These are phyloP conservation scores for Aspergillus luchuensis DNA, from an alignment of 2,329 filamentous ascomycete species.

Conservation along the genomic window DNA sequence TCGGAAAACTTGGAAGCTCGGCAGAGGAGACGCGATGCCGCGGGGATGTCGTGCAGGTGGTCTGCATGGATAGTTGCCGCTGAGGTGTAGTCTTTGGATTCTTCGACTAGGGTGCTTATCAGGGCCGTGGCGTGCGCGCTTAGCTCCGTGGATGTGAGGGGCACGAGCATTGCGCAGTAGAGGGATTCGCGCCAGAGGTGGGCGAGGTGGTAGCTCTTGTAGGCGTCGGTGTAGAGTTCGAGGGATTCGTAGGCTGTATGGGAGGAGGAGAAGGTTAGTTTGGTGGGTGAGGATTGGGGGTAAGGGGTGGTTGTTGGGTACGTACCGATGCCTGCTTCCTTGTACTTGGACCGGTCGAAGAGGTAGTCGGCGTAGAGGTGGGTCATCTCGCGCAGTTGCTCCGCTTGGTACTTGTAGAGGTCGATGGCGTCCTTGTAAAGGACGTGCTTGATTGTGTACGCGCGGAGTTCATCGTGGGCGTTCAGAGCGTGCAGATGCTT, in stretches of 20 bases:
- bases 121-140: conserved; percentile 70
- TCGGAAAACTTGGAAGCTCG: conserved; percentile 85
- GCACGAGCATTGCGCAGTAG: conserved; percentile 71
- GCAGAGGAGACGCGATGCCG: conserved; percentile 76
- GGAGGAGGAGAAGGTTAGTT: neutral
- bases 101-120: conserved; percentile 75
- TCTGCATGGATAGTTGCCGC: conserved; percentile 81
- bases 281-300: neutral
- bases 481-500: conserved; percentile 71
- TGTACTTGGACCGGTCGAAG: conserved; percentile 71
- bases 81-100: conserved; percentile 75
- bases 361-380: conserved; percentile 78
- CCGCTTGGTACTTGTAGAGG: conserved; percentile 78
- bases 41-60: conserved; percentile 71
- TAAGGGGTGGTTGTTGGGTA: neutral
- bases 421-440: conserved; percentile 77
- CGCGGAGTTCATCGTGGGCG: conserved; percentile 74
- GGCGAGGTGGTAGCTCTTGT: conserved; percentile 78
- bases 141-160: conserved; percentile 63
- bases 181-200: conserved; percentile 92
- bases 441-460: conserved; percentile 75
- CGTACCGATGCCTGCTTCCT: conserved; percentile 74
- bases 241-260: conserved; percentile 77
- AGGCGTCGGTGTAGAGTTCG: conserved; percentile 70
- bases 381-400: conserved; percentile 68